Conservation (phyloP, 192 early-diverging fungal species). For the Coemansia sp. region DNA sequence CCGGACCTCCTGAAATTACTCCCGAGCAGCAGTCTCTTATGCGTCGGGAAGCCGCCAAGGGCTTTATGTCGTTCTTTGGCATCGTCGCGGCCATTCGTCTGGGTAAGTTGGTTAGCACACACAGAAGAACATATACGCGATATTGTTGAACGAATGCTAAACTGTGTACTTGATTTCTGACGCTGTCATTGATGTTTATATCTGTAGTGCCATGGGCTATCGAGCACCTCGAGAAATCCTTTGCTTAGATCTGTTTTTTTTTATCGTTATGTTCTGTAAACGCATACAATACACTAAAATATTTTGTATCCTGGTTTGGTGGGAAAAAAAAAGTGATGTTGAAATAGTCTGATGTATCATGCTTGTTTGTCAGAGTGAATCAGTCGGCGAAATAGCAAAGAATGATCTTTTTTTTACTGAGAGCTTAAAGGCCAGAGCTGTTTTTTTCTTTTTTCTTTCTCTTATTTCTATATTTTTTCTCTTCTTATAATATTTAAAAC, state of each 20-base stretch:
- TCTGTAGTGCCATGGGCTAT: slow-evolving; percentile 53
- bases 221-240: slow-evolving; percentile 48
- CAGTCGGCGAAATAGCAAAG: too few relatives aligned
- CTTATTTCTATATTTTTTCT: slow-evolving; percentile 2
- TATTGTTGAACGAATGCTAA: neutral
- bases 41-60: slow-evolving; percentile 47
- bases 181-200: neutral
- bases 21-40: slow-evolving; percentile 50
- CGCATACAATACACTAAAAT: neutral
- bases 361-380: too few relatives aligned
- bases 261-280: neutral
- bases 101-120: slow-evolving; percentile 21
- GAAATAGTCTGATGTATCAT: too few relatives aligned
- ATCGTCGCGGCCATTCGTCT: slow-evolving; percentile 47
- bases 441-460: slow-evolving; percentile 6
- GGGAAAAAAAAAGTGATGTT: neutral
- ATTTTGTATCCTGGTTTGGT: neutral
- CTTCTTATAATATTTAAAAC: neutral
- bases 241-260: slow-evolving; percentile 20
- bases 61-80: slow-evolving; percentile 45
- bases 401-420: too few relatives aligned
- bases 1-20: slow-evolving; percentile 49
- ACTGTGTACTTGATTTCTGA: neutral
- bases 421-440: too few relatives aligned
- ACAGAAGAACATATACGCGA: neutral